Evolutionary conservation across 192 early-diverging fungal genomes (phyloP).

Genomic region (Haplosporangium gracile): DNA sequence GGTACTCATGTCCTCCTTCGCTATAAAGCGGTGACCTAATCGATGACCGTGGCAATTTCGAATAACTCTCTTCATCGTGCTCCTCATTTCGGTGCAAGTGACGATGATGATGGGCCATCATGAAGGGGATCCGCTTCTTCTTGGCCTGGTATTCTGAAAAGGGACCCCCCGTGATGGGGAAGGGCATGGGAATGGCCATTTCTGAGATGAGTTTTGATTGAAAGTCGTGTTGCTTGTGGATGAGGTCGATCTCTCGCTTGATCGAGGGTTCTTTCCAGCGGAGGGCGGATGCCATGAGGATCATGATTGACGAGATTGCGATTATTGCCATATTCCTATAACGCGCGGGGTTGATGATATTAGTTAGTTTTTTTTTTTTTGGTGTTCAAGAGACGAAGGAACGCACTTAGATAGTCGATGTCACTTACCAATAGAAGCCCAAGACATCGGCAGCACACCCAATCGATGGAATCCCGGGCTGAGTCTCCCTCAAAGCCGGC

Average conservation of each 20-base stretch:
- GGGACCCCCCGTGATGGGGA: conserved; percentile 43
- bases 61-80: not conserved
- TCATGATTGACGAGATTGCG: conserved; percentile 57
- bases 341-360: too few species aligned
- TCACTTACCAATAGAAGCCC: conserved; percentile 59
- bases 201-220: conserved; percentile 50
- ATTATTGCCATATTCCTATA: conserved; percentile 66
- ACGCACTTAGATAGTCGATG: not conserved
- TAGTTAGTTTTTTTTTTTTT: not conserved
- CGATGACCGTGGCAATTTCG: not conserved
- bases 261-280: conserved; percentile 56
- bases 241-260: conserved; percentile 40
- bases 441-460: conserved; percentile 64
- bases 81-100: not conserved
- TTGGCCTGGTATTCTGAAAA: conserved; percentile 40
- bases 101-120: conserved; percentile 9
- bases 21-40: conserved; percentile 13
- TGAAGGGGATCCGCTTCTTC: conserved; percentile 39
- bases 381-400: not conserved
- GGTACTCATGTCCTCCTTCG: conserved; percentile 21
- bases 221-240: conserved; percentile 46
- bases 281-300: conserved; percentile 56
- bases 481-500: conserved; percentile 51
- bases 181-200: conserved; percentile 49
- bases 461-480: conserved; percentile 60